Evolutionary conservation across 192 early-diverging fungal species (phyloP).

Genomic region (Entomortierella beljakovae): DNA sequence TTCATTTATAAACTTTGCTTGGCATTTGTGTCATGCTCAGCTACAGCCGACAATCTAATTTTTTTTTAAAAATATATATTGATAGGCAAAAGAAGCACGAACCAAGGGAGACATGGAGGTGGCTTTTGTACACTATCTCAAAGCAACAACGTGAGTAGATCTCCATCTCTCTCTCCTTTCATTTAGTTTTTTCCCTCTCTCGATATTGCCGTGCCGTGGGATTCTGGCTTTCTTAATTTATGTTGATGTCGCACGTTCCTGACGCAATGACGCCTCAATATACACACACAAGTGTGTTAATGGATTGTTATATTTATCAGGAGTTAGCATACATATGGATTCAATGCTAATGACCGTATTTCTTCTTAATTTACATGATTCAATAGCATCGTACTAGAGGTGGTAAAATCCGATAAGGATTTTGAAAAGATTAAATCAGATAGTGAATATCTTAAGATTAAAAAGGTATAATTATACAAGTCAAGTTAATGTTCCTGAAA

Average conservation of each 20-base stretch:
- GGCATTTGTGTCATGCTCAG: neutral
- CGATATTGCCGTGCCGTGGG: too few species aligned
- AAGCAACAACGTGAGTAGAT: slow-evolving; percentile 45
- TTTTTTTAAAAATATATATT: neutral
- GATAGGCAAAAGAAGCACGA: slow-evolving; percentile 31
- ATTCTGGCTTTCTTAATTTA: too few species aligned
- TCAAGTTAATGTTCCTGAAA: too few species aligned
- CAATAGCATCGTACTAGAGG: slow-evolving; percentile 60
- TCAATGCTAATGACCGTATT: neutral
- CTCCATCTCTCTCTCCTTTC: neutral
- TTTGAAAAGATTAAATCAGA: slow-evolving; percentile 57
- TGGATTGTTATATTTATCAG: too few species aligned
- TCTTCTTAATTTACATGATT: neutral
- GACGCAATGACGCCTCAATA: too few species aligned
- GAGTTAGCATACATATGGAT: too few species aligned
- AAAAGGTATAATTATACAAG: slow-evolving; percentile 25
- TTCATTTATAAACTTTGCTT: too few species aligned
- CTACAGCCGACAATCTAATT: neutral
- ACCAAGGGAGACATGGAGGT: slow-evolving; percentile 38
- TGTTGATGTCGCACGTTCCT: too few species aligned
- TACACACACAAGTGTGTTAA: too few species aligned
- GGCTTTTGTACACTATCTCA: slow-evolving; percentile 47
- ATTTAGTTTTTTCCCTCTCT: too few species aligned
- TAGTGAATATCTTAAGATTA: slow-evolving; percentile 56
- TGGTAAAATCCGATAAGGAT: slow-evolving; percentile 56